Conservation (phyloP, 768 basidiomycete species). For the Mycena haematopus region DNA sequence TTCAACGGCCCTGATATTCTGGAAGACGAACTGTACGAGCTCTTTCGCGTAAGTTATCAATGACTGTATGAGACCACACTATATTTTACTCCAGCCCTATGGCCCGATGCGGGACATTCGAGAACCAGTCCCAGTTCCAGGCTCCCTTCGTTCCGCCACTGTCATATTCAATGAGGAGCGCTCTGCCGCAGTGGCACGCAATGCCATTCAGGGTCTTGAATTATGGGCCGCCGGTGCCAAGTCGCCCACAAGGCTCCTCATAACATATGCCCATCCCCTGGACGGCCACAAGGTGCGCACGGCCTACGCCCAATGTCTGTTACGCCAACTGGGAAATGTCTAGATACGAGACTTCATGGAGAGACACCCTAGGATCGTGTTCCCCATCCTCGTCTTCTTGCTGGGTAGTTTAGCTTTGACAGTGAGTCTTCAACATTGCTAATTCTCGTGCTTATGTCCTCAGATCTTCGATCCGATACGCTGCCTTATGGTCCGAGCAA, state of each 20-base stretch:
- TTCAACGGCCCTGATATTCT: slow-evolving; percentile 91
- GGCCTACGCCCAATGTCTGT: slow-evolving; percentile 33
- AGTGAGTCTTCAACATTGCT: slow-evolving; percentile 48
- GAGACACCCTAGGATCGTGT: slow-evolving; percentile 83
- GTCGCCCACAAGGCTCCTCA: slow-evolving; percentile 24
- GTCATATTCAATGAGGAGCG: slow-evolving; percentile 68
- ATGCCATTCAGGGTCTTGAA: slow-evolving; percentile 72
- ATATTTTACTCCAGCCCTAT: slow-evolving; percentile 63
- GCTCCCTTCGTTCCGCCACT: slow-evolving; percentile 68
- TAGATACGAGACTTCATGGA: slow-evolving; percentile 80
- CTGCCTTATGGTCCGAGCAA: slow-evolving; percentile 79
- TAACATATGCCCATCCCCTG: slow-evolving; percentile 19
- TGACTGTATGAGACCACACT: not conserved
- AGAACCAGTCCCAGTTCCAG: slow-evolving; percentile 64
- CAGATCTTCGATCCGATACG: slow-evolving; percentile 95
- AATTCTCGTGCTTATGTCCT: slow-evolving; percentile 2
- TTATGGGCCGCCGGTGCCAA: slow-evolving; percentile 33
- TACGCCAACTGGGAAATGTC: not conserved
- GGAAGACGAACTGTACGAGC: slow-evolving; percentile 79
- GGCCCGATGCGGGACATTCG: slow-evolving; percentile 77
- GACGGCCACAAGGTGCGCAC: slow-evolving; percentile 49
- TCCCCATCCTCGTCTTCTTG: slow-evolving; percentile 84
- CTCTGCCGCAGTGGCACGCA: slow-evolving; percentile 83
- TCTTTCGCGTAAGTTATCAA: slow-evolving; percentile 67
- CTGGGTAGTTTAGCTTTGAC: slow-evolving; percentile 91